Percentiles rank a stretch among this genome's conserved stretches.
phyloP scores from a whole-genome alignment of 441 rosid species.

The Pelargonium myrrhifolium region DNA sequence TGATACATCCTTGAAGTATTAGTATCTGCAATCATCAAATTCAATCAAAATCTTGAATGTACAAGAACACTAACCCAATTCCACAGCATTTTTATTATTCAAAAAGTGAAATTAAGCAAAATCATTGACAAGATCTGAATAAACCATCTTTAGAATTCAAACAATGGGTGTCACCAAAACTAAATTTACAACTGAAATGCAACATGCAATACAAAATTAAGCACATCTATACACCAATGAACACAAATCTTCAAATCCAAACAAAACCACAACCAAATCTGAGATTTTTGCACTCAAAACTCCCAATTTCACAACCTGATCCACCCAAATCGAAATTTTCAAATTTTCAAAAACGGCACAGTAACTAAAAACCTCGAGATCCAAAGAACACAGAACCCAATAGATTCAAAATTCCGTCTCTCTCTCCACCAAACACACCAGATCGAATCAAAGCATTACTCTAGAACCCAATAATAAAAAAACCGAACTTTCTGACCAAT shows the following conservation, averaged over 20 bases:
- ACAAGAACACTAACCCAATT: no score
- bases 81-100: no score
- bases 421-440: not conserved
- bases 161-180: not conserved
- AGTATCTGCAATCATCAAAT: no score
- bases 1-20: no score
- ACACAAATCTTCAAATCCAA: not conserved
- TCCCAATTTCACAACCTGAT: not conserved
- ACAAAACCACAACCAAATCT: not conserved
- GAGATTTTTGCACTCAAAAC: not conserved
- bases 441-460: not conserved
- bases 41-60: no score
- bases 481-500: no score
- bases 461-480: not conserved
- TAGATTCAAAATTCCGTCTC: not conserved
- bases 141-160: not conserved
- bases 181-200: not conserved
- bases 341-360: not conserved
- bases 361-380: not conserved
- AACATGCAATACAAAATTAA: not conserved
- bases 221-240: not conserved
- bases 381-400: not conserved
- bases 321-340: not conserved
- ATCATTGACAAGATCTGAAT: no score
- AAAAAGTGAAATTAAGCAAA: no score